These are phyloP conservation scores for Bondarzewia mesenterica DNA, from an alignment of 1,284 basidiomycete species.

Conservation along the genomic window DNA sequence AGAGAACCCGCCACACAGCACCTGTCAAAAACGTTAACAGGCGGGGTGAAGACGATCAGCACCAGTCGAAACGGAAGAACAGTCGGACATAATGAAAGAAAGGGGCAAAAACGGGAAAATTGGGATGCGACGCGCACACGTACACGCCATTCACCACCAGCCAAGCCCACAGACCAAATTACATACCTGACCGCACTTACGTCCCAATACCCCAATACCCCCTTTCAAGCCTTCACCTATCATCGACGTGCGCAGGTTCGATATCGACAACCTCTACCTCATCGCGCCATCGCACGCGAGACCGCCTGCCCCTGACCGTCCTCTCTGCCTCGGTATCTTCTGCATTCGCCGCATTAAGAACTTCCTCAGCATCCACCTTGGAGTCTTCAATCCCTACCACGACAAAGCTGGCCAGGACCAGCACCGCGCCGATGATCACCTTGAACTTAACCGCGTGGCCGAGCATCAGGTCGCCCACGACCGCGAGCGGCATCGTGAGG, in stretches of 20 bases:
- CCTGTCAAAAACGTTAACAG: no score
- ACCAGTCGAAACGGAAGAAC: no score
- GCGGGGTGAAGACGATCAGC: no score
- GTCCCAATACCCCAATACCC: no score
- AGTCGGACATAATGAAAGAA: no score
- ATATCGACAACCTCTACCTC: constrained; percentile 1
- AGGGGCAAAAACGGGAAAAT: no score
- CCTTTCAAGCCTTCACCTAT: not conserved
- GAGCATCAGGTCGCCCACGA: constrained; percentile 71
- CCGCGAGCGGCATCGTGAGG: constrained; percentile 90
- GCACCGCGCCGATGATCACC: constrained; percentile 56
- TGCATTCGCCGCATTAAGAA: not conserved
- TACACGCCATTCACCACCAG: no score
- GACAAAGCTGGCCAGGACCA: constrained; percentile 64
- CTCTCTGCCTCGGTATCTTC: not conserved
- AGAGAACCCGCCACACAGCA: no score
- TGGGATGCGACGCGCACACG: no score
- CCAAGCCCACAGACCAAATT: no score
- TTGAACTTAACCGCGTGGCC: constrained; percentile 45
- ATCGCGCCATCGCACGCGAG: not conserved
- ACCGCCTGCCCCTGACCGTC: not conserved
- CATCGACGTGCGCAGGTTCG: no score
- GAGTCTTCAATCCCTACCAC: constrained; percentile 55
- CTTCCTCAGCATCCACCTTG: not conserved
- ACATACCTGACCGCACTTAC: no score